Evolutionary conservation across 2,329 filamentous ascomycete species (phyloP).

Genomic region (Penicillium sp.): DNA sequence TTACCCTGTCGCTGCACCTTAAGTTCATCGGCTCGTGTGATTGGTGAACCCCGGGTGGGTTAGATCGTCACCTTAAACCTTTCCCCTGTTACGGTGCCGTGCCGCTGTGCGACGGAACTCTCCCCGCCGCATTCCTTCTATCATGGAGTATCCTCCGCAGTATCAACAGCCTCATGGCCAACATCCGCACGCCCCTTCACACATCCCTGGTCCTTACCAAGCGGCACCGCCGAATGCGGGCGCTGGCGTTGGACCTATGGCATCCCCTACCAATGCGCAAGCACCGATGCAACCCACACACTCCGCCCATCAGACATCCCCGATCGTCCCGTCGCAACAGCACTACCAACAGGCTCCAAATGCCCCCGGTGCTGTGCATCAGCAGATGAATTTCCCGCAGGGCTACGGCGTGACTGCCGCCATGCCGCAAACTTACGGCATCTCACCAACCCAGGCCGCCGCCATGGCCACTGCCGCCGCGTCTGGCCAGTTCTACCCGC

Average conservation of each 20-base stretch:
- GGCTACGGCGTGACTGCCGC: constrained; percentile 69
- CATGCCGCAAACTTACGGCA: constrained; percentile 72
- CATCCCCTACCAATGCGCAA: constrained; percentile 69
- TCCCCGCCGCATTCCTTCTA: constrained; percentile 35
- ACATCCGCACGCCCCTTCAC: constrained; percentile 59
- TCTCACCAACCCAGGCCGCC: constrained; percentile 80
- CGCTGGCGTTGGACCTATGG: constrained; percentile 54
- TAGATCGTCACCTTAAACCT: constrained; percentile 9
- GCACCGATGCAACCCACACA: constrained; percentile 60
- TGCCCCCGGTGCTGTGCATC: constrained; percentile 58
- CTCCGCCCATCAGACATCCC: constrained; percentile 67
- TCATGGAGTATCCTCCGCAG: constrained; percentile 75
- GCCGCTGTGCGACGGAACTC: constrained; percentile 27
- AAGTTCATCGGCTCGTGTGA: constrained; percentile 15
- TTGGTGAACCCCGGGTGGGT: constrained; percentile 17
- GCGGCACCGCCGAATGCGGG: constrained; percentile 55
- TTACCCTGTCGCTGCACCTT: constrained; percentile 18
- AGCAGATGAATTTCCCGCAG: constrained; percentile 77
- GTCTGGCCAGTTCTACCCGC: constrained; percentile 75
- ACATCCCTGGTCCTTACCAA: constrained; percentile 61
- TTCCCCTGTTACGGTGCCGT: constrained; percentile 19
- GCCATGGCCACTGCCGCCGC: constrained; percentile 93
- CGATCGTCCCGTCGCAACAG: constrained; percentile 73
- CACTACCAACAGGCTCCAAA: constrained; percentile 65
- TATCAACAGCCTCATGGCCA: constrained; percentile 63